Base-by-base conservation (phyloP, 768 basidiomycete genomes). In the Krasilnikovozyma curviuscula region DNA sequence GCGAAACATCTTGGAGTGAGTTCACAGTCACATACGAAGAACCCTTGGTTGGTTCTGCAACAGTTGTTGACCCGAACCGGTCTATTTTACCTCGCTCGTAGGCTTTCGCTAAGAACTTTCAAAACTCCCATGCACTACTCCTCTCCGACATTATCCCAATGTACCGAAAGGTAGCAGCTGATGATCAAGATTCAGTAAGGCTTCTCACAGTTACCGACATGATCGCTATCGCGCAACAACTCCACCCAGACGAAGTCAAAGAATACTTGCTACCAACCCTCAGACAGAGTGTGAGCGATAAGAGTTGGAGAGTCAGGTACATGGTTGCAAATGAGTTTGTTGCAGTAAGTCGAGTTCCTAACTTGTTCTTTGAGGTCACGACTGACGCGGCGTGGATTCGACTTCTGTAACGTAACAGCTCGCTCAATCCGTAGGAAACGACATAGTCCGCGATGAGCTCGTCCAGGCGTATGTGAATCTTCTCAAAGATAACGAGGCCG, bases 321-420 rank as follows among this genome's bases (percentile, higher is more conserved):
- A 95, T 97, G 89, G 86, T 88, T 14, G 91, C 89, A 2, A 85
- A 76, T 54, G 84, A 95, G 64, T 97, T 97, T 66, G 93, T 97
- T 55, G 81, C 88, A 73, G 85, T 83, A 54, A 48, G 69, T 54
- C 14, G 18, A 1, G 23, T 40, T 40, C 21, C 6, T 14, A 10
- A 8, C 35, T 29, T 39, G 2, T 14, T 14, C 33, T 18, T 19
- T 27, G 12, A 13, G 40, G 16, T 6, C 28, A 34, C 16, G 28
- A 18, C 16, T 7, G 32, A 5, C 19, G n/a, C n/a, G n/a, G n/a
- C n/a, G n/a, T n/a, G n/a, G 3, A 18, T 46, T 23, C 10, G 10
- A 37, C 10, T 18, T 37, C 35, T 37, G 35, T 37, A 12, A 18
- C 10, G 35, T 10, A 3, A 23, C 50, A 89, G 84, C 76, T 98